Conservation (phyloP, 805 yeast genomes). For the Ogataea ganodermae region DNA sequence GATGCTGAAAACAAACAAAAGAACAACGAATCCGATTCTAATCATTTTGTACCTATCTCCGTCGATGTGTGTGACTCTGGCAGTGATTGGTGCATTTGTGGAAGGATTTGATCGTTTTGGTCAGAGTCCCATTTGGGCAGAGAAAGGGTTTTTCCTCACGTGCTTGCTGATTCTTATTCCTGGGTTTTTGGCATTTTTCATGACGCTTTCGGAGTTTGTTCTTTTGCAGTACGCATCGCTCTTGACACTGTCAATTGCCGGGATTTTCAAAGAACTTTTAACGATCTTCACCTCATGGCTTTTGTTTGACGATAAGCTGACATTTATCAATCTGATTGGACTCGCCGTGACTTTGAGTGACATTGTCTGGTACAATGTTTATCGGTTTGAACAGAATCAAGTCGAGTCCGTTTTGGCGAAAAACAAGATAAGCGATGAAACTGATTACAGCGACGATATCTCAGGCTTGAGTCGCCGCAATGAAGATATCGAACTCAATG, state of each 20-base stretch:
- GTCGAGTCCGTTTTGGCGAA: slow-evolving; percentile 7
- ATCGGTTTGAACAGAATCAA: slow-evolving; percentile 44
- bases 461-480: background rate
- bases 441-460: slow-evolving; percentile 2
- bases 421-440: slow-evolving; percentile 7
- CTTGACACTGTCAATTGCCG: slow-evolving; percentile 84
- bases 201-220: slow-evolving; percentile 87
- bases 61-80: slow-evolving; percentile 66
- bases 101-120: slow-evolving; percentile 67
- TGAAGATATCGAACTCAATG: slow-evolving; percentile 21
- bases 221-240: slow-evolving; percentile 81
- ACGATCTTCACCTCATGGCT: slow-evolving; percentile 73
- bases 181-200: slow-evolving; percentile 81
- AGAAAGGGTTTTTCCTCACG: slow-evolving; percentile 59
- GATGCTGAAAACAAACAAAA: slow-evolving; percentile 59
- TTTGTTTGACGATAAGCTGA: slow-evolving; percentile 73
- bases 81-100: slow-evolving; percentile 60
- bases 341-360: slow-evolving; percentile 73
- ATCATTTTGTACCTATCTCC: slow-evolving; percentile 88
- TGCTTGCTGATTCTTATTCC: slow-evolving; percentile 68
- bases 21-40: slow-evolving; percentile 72
- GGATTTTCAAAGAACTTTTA: slow-evolving; percentile 87
- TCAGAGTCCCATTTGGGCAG: slow-evolving; percentile 61
- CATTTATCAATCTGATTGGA: slow-evolving; percentile 70
- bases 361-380: slow-evolving; percentile 80